phyloP scores from a whole-genome alignment of 2,329 filamentous ascomycete species.

The Epicoccum nigrum region DNA sequence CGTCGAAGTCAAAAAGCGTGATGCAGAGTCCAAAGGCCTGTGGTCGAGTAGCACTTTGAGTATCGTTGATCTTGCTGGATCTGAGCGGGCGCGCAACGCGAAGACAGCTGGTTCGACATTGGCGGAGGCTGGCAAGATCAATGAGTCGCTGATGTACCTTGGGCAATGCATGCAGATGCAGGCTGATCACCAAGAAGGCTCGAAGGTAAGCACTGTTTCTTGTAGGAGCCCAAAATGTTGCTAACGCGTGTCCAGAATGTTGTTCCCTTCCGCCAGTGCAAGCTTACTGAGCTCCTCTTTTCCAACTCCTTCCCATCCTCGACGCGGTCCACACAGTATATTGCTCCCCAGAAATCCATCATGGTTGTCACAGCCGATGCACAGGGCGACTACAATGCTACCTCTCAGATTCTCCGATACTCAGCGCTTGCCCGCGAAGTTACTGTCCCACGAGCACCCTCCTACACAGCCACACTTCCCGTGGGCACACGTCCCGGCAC shows the following conservation, averaged over 20 bases:
- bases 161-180: slow-evolving; percentile 97
- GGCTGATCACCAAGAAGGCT: slow-evolving; percentile 74
- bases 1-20: slow-evolving; percentile 88
- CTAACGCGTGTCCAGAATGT: slow-evolving; percentile 55
- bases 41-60: slow-evolving; percentile 84
- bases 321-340: slow-evolving; percentile 53
- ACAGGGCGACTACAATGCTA: slow-evolving; percentile 92
- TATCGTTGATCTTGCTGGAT: slow-evolving; percentile 91
- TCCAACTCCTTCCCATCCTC: slow-evolving; percentile 57
- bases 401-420: slow-evolving; percentile 93
- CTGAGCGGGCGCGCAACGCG: slow-evolving; percentile 88
- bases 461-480: slow-evolving; percentile 69
- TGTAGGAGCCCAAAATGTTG: neutral
- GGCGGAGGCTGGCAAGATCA: slow-evolving; percentile 96
- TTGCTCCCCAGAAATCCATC: slow-evolving; percentile 77
- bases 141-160: slow-evolving; percentile 97
- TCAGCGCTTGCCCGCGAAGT: slow-evolving; percentile 91
- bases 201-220: slow-evolving; percentile 64
- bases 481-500: slow-evolving; percentile 40
- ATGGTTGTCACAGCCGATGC: slow-evolving; percentile 98
- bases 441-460: slow-evolving; percentile 86
- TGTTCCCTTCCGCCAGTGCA: slow-evolving; percentile 71
- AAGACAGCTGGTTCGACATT: slow-evolving; percentile 93
- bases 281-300: slow-evolving; percentile 60
- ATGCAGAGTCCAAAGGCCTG: slow-evolving; percentile 59